Evolutionary conservation across 306 rosid genomes (phyloP).

Genomic region (Oxytropis ochrocephala): DNA sequence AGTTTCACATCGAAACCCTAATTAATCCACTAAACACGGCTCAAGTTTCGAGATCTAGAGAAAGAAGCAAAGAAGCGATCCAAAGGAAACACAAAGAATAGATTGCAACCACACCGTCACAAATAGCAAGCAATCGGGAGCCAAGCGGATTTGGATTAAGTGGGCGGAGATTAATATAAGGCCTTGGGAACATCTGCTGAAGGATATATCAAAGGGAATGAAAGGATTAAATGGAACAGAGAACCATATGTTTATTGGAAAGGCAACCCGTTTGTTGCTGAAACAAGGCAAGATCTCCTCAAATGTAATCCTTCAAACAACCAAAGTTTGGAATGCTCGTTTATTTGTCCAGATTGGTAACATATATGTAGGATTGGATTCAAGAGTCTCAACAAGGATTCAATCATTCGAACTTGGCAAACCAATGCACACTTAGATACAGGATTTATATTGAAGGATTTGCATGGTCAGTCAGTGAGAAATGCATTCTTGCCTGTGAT

Average conservation of each 20-base stretch:
- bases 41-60: too few relatives aligned
- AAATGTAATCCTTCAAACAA: constrained; percentile 47
- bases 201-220: constrained; percentile 48
- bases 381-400: constrained; percentile 54
- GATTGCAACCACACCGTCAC: too few relatives aligned
- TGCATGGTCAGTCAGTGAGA: constrained; percentile 83
- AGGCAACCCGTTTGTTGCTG: constrained; percentile 65
- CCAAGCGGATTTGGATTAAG: too few relatives aligned
- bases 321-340: constrained; percentile 56
- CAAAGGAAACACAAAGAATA: too few relatives aligned
- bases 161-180: constrained; percentile 77
- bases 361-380: constrained; percentile 50
- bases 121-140: too few relatives aligned
- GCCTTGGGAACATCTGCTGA: constrained; percentile 57
- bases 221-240: constrained; percentile 46
- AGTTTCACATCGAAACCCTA: too few relatives aligned
- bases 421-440: constrained; percentile 62
- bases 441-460: constrained; percentile 75
- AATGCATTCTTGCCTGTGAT: constrained; percentile 69
- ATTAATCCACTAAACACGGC: too few relatives aligned
- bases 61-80: too few relatives aligned
- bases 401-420: constrained; percentile 51
- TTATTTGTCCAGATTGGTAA: constrained; percentile 26
- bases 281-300: constrained; percentile 53
- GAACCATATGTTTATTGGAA: constrained; percentile 73